Evolutionary conservation across 2,329 filamentous ascomycete species (phyloP).

Genomic region (Neocucurbitaria cava): DNA sequence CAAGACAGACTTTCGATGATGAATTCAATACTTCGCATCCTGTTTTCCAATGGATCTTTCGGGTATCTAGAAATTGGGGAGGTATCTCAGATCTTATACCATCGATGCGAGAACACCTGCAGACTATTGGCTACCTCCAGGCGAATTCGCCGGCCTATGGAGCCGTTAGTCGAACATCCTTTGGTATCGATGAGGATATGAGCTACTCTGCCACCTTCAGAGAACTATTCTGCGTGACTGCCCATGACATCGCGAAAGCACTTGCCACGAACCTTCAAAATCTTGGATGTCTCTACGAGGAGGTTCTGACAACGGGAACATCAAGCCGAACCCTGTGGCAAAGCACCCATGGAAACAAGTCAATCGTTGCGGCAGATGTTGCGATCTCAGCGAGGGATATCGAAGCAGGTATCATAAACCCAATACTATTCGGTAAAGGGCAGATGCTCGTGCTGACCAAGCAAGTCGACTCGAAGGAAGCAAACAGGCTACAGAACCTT

Average conservation of each 20-base stretch:
- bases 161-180: conserved; percentile 25
- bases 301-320: conserved; percentile 72
- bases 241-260: conserved; percentile 73
- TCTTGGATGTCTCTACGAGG: conserved; percentile 75
- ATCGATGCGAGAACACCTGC: conserved; percentile 76
- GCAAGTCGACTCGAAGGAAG: conserved; percentile 65
- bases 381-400: conserved; percentile 40
- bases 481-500: conserved; percentile 68
- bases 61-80: conserved; percentile 79
- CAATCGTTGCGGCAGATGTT: conserved; percentile 34
- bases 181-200: conserved; percentile 60
- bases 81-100: conserved; percentile 71
- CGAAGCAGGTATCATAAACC: conserved; percentile 46
- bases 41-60: conserved; percentile 87
- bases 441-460: conserved; percentile 83
- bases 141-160: conserved; percentile 20
- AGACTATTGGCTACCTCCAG: conserved; percentile 50
- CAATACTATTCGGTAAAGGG: conserved; percentile 67
- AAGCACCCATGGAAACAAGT: conserved; percentile 23
- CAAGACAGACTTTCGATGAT: conserved; percentile 66
- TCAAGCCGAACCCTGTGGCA: conserved; percentile 66
- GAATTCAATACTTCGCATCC: conserved; percentile 78
- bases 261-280: conserved; percentile 69
- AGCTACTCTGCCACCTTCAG: conserved; percentile 80
- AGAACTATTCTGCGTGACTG: conserved; percentile 82